phyloP scores from a whole-genome alignment of 306 rosid genomes.

The Adenanthera pavonina region DNA sequence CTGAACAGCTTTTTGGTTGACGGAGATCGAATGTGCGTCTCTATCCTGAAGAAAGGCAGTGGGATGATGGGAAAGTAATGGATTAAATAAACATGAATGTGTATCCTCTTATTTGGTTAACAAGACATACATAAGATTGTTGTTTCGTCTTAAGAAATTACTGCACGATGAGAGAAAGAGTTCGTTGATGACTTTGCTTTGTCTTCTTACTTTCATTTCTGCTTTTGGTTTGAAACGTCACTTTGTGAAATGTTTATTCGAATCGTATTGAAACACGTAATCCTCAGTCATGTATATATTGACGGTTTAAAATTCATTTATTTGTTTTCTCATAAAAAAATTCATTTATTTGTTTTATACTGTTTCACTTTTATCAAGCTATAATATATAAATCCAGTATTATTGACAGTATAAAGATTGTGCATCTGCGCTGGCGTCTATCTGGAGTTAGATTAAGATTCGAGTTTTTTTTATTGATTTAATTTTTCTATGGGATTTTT shows the following conservation, averaged over 20 bases:
- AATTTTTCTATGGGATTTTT: not conserved
- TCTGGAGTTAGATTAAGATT: not conserved
- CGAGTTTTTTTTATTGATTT: not conserved
- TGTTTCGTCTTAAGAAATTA: not conserved
- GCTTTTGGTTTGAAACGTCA: not conserved
- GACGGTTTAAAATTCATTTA: not conserved
- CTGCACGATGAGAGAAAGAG: no score
- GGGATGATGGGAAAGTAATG: not conserved
- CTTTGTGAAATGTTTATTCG: not conserved
- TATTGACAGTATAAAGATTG: not conserved
- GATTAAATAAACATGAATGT: no score
- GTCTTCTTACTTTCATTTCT: not conserved
- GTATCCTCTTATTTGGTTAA: not conserved
- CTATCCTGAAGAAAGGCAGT: not conserved
- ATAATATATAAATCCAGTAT: no score
- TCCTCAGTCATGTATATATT: not conserved
- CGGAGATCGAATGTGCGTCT: not conserved
- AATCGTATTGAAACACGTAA: not conserved
- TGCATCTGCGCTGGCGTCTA: not conserved
- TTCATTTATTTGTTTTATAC: not conserved
- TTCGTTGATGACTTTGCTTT: not conserved
- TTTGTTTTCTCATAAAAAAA: no score
- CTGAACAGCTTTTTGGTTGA: slow-evolving; percentile 26
- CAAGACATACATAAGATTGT: not conserved
- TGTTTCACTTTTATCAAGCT: no score